Evolutionary conservation across 2,329 filamentous ascomycete genomes (phyloP).

Genomic region (Calonectria henricotiae): DNA sequence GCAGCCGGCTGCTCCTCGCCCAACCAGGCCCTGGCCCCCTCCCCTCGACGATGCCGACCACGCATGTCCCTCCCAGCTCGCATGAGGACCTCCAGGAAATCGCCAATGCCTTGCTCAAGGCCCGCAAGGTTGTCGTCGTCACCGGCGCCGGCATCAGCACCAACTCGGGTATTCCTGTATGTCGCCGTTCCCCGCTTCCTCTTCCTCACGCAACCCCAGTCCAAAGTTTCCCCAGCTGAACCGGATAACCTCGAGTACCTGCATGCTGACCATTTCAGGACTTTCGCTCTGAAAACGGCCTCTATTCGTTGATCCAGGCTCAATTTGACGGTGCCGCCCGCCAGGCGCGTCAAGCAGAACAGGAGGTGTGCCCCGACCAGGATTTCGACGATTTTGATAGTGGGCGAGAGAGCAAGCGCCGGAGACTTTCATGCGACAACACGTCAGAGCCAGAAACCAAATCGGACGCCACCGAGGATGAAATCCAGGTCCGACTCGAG

Average conservation of each 20-base stretch:
- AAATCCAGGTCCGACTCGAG: constrained; percentile 48
- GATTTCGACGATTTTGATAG: constrained; percentile 39
- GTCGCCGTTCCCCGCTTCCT: constrained; percentile 40
- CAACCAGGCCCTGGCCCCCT: constrained; percentile 30
- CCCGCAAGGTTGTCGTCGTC: constrained; percentile 79
- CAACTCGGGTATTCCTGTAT: constrained; percentile 82
- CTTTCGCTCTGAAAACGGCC: constrained; percentile 80
- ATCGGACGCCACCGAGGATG: constrained; percentile 42
- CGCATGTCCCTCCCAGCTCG: constrained; percentile 69
- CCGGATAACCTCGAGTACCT: constrained; percentile 10
- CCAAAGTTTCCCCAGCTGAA: constrained; percentile 8
- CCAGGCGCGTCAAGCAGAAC: constrained; percentile 54
- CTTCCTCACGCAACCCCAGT: not conserved
- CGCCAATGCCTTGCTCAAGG: constrained; percentile 75
- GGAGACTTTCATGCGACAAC: constrained; percentile 53
- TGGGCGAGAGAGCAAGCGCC: constrained; percentile 55
- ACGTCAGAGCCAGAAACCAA: constrained; percentile 37
- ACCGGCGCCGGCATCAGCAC: constrained; percentile 84
- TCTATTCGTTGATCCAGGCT: constrained; percentile 81
- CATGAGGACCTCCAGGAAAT: constrained; percentile 74
- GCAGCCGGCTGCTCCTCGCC: constrained; percentile 45
- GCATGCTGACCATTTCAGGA: constrained; percentile 65
- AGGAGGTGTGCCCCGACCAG: constrained; percentile 45
- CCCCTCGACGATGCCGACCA: constrained; percentile 69
- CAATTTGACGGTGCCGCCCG: constrained; percentile 73